Evolutionary conservation across 2,329 filamentous ascomycete genomes (phyloP).

Genomic region (Colletotrichum ledebouriae): DNA sequence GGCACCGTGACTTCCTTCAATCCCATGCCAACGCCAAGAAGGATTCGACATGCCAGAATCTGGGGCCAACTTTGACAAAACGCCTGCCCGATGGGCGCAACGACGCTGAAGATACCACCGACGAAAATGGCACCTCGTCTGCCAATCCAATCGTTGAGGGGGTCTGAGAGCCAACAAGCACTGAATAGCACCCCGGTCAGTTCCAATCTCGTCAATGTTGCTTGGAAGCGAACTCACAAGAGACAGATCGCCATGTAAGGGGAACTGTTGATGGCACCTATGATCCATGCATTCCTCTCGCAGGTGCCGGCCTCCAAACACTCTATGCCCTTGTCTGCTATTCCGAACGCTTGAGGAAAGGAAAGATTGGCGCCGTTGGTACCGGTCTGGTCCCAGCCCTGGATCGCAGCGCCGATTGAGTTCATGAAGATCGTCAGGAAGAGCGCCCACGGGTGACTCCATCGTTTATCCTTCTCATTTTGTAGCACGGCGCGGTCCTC

Average conservation of each 20-base stretch:
- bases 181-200: conserved; percentile 10
- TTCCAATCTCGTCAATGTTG: conserved; percentile 20
- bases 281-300: conserved; percentile 67
- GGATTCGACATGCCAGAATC: conserved; percentile 61
- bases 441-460: conserved; percentile 62
- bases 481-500: conserved; percentile 57
- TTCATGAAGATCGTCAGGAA: conserved; percentile 65
- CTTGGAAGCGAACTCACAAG: conserved; percentile 3
- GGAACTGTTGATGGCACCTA: conserved; percentile 70
- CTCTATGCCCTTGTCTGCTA: conserved; percentile 55
- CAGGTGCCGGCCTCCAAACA: conserved; percentile 53
- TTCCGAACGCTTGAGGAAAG: conserved; percentile 61
- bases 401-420: conserved; percentile 67
- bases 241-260: conserved; percentile 53
- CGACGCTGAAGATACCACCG: conserved; percentile 71
- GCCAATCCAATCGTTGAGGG: conserved; percentile 69
- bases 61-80: conserved; percentile 70
- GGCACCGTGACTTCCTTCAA: conserved; percentile 63
- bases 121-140: conserved; percentile 76
- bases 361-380: conserved; percentile 64
- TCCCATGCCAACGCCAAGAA: conserved; percentile 74
- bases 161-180: conserved; percentile 71
- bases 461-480: conserved; percentile 62
- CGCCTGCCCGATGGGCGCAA: conserved; percentile 72
- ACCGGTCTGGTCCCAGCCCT: conserved; percentile 63